Evolutionary conservation across 2,329 filamentous ascomycete genomes (phyloP), one percentile per base, ranked within the genome.

Genomic region (Colletotrichum shisoi): DNA sequence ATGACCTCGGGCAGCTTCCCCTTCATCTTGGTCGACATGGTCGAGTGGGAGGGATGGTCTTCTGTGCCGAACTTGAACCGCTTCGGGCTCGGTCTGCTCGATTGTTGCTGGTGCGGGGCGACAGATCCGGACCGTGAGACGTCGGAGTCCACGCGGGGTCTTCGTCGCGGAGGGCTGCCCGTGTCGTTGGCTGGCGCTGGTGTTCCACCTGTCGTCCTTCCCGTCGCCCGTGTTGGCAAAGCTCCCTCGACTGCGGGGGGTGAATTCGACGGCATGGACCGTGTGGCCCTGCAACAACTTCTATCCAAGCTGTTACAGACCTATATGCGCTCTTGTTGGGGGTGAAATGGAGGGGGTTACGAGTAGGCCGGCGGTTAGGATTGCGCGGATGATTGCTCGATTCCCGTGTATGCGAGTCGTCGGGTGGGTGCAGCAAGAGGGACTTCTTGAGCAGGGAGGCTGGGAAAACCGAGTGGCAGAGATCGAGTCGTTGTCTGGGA

Each of bases 1-100:
- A 78, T 70, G 24, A 73, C 74, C 62, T 80, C 78, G 70, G 77
- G 78, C 57, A 78, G 72, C 72, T 80, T 81, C 71, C 78, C 79
- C 72, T 75, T 75, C 71, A 76, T 76, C 73, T 75, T 78, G 71
- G 74, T 66, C 17, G 69, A 70, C 69, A 70, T 70, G 42, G 27
- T 48, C n/a, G 62, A 17, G 44, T 67, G 39, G 48, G 24, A 31
- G 45, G 59, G 52, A 31, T 42, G 34, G 5, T 68, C 58, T 46
- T 66, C 65, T 27, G 59, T 21, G 49, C 60, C 66, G 34, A 60
- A 48, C 49, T 69, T 71, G 57, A 70, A 64, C 34, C 70, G 65
- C 57, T 71, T 71, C 17, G 70, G 68, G 19, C 58, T 64, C 17
- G 70, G 70, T 46, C 60, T 69, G 51, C 27, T 56, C 13, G 56